A percentile compares a stretch with the other conserved stretches of the same genome.
Conservation (phyloP, 179 eudicot species). For the Carnegiea gigantea region DNA sequence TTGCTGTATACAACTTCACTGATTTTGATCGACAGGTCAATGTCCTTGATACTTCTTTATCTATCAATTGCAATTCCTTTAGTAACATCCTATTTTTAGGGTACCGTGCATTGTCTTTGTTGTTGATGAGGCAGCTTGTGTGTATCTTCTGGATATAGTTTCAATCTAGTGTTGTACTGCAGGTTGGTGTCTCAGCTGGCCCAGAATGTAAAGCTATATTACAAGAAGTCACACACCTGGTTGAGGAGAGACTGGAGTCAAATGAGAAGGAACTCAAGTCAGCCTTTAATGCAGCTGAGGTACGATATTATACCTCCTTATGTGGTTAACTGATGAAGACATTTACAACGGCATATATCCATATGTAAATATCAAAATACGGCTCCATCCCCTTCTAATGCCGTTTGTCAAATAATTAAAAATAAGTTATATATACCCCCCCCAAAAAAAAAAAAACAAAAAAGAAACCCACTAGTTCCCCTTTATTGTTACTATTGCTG, state of each 20-base stretch:
- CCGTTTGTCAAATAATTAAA: not conserved
- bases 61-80: not conserved
- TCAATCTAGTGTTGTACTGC: constrained; percentile 27
- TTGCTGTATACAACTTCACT: constrained; percentile 68
- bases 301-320: constrained; percentile 22
- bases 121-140: constrained; percentile 3
- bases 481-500: not conserved
- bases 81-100: not conserved
- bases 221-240: constrained; percentile 86
- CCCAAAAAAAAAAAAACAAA: too few relatives aligned
- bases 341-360: not conserved
- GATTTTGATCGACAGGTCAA: constrained; percentile 89
- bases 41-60: not conserved
- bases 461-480: not conserved
- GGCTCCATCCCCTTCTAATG: not conserved
- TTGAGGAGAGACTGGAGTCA: constrained; percentile 60
- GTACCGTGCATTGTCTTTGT: not conserved
- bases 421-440: not conserved
- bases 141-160: not conserved
- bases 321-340: not conserved
- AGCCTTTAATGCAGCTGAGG: constrained; percentile 77
- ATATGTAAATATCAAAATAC: not conserved
- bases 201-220: constrained; percentile 89
- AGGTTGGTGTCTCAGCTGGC: constrained; percentile 97
- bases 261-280: constrained; percentile 56